phyloP scores from a whole-genome alignment of 805 yeast genomes.

The Saccharomycopsis schoenii region DNA sequence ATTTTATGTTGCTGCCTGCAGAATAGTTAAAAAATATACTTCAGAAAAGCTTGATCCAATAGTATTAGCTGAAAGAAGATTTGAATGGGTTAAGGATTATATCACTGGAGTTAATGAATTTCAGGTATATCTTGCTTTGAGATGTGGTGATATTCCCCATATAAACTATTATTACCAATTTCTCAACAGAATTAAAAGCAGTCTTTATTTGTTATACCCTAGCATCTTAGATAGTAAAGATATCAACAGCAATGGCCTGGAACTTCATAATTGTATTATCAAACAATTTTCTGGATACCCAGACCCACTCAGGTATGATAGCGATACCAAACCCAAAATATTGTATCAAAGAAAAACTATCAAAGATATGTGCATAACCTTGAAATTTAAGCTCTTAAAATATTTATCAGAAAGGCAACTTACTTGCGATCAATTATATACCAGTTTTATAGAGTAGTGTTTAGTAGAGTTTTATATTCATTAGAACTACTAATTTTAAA shows the following conservation, averaged over 20 bases:
- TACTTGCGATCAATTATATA: no score
- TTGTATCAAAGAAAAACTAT: not conserved
- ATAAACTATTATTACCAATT: not conserved
- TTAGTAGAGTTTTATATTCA: not conserved
- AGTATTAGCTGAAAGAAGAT: not conserved
- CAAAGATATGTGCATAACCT: not conserved
- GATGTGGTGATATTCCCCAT: not conserved
- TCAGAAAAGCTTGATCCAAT: not conserved
- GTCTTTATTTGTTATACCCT: not conserved
- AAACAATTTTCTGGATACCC: not conserved
- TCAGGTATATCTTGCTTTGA: not conserved
- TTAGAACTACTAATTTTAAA: not conserved
- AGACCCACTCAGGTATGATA: not conserved
- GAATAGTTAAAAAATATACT: not conserved
- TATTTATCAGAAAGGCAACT: not conserved
- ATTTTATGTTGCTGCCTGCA: not conserved
- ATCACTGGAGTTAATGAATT: not conserved
- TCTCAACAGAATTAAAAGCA: not conserved
- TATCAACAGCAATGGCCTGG: not conserved
- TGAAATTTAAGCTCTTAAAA: not conserved
- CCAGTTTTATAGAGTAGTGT: no score
- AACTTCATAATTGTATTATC: not conserved
- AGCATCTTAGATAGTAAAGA: not conserved
- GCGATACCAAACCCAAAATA: not conserved
- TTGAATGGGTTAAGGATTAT: not conserved